Evolutionary conservation across 257 asterid species (phyloP), one percentile per base, ranked within the genome.

Genomic region (Parsonsia alboflavescens): DNA sequence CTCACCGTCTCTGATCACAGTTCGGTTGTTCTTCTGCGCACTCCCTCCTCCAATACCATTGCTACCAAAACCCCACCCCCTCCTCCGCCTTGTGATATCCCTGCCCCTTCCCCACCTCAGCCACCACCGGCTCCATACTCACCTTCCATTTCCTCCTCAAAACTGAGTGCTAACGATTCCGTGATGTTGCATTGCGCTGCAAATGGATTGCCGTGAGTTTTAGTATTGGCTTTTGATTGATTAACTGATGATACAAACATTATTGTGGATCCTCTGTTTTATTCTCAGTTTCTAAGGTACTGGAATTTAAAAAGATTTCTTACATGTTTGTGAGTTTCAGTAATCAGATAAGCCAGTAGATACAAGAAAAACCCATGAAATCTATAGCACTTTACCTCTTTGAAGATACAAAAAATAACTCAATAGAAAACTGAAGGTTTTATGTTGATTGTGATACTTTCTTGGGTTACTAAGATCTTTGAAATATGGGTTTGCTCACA

Each of bases 131-230:
- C 87, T 19, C 76, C 86, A 4, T 68, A 53, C 49, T 74, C 85
- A 21, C 86, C 84, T 49, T 72, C 86, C 63, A 70, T 75, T 39
- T 57, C 84, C 30, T 78, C 86, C 57, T 75, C 82, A 9, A 82
- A 82, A 57, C 79, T 82, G 5, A n/a, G n/a, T n/a, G n/a, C n/a
- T n/a, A n/a, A n/a, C n/a, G n/a, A n/a, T n/a, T 94, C 7, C 90
- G 99, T 2, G 99, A 94, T 76, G 99, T 94, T 79, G 99, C 99
- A 58, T 75, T 94, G 77, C 96, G 99, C 57, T 94, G 91, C 87
- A 86, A 89, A 87, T 94, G 99, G 99, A 92, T 93, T 96, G 83
- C 87, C 61, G 99, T 94, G 78, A 80, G 93, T 84, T 50, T 26
- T 49, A n/a, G n/a, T n/a, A 16, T 21, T 48, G 52, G 30, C 22